Percentiles rank a stretch among this genome's conserved stretches.
phyloP scores from a whole-genome alignment of 164 flowering plant species.

The Nymphaea colorata region DNA sequence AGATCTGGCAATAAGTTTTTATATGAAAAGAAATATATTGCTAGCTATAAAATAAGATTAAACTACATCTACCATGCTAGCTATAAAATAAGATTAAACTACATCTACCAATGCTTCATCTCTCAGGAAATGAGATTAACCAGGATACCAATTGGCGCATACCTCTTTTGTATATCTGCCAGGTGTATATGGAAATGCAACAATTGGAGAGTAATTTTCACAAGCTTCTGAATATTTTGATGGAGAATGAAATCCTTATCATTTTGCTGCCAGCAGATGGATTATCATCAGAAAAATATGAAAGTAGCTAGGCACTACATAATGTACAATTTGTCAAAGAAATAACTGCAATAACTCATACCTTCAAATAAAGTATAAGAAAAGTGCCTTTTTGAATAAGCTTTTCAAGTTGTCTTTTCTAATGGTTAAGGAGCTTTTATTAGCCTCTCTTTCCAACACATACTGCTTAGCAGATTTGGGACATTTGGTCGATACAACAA shows the following conservation, averaged over 20 bases:
- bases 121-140: too few relatives aligned
- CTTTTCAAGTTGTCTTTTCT: conserved; percentile 79
- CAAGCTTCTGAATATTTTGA: conserved; percentile 76
- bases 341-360: conserved; percentile 5
- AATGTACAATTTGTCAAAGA: background rate
- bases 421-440: conserved; percentile 75
- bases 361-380: conserved; percentile 81
- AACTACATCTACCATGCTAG: too few relatives aligned
- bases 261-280: conserved; percentile 40
- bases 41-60: background rate
- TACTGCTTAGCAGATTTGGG: conserved; percentile 94
- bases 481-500: conserved; percentile 81
- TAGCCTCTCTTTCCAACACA: conserved; percentile 94
- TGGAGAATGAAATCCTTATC: conserved; percentile 89
- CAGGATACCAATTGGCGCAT: background rate
- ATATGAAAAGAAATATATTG: too few relatives aligned
- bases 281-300: background rate
- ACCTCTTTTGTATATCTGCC: conserved; percentile 97
- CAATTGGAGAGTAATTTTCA: conserved; percentile 95
- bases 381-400: conserved; percentile 85
- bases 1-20: too few relatives aligned
- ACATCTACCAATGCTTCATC: too few relatives aligned
- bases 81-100: too few relatives aligned
- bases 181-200: conserved; percentile 88
- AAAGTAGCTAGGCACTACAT: background rate